These are phyloP conservation scores for Calvatia gigantea DNA, from an alignment of 768 basidiomycete genomes.

Conservation along the genomic window DNA sequence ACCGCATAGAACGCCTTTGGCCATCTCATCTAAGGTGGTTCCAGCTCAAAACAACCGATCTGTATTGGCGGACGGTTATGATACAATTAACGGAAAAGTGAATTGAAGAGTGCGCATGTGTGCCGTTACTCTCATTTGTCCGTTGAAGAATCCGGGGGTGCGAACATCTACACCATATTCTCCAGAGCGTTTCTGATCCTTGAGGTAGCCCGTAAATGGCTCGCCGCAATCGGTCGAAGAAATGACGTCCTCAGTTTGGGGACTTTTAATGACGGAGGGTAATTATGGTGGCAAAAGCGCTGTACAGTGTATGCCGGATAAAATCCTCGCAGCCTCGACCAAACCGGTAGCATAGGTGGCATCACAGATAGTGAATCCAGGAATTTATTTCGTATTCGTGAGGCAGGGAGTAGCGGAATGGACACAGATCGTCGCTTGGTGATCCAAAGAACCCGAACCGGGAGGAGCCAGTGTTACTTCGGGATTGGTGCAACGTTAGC, in stretches of 20 bases:
- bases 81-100: too few relatives aligned
- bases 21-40: not conserved
- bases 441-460: not conserved
- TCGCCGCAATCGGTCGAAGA: not conserved
- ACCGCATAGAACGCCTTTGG: not conserved
- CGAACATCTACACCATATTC: slow-evolving; percentile 7
- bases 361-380: not conserved
- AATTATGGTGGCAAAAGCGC: not conserved
- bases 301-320: not conserved
- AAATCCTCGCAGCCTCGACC: not conserved
- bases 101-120: not conserved
- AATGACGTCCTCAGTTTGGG: not conserved
- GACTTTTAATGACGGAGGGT: not conserved
- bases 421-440: not conserved
- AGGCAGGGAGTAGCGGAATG: not conserved
- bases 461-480: not conserved
- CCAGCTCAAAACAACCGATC: not conserved
- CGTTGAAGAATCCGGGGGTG: not conserved
- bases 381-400: not conserved
- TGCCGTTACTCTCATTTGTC: not conserved
- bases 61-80: too few relatives aligned
- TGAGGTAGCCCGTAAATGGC: slow-evolving; percentile 16
- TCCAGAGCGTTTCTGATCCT: slow-evolving; percentile 11
- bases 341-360: not conserved
- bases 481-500: not conserved